A percentile compares a stretch with the other conserved stretches of the same genome.
Evolutionary conservation across 371 early-diverging fungal genomes (phyloP).

Genomic region (Mucor piriformis): DNA sequence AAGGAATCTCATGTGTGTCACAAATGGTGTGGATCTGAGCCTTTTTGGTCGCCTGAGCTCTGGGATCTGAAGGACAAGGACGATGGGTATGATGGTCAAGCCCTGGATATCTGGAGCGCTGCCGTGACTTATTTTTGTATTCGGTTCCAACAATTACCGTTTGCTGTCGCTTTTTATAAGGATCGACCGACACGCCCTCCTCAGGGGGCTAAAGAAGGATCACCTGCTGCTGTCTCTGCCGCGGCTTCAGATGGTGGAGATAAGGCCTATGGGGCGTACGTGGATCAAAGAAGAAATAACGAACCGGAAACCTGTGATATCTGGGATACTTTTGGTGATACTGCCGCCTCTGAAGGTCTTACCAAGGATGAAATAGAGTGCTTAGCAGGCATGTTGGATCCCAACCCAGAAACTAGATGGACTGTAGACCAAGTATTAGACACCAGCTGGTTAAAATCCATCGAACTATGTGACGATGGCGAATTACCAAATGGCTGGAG

Average conservation of each 20-base stretch:
- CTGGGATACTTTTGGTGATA: constrained; percentile 20
- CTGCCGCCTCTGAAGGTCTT: background rate
- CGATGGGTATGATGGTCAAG: constrained; percentile 80
- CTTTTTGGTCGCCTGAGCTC: constrained; percentile 93
- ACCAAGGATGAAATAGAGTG: constrained; percentile 32
- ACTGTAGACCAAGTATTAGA: constrained; percentile 46
- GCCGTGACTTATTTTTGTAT: constrained; percentile 85
- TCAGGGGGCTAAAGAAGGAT: constrained; percentile 50
- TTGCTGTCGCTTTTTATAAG: constrained; percentile 60
- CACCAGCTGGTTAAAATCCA: constrained; percentile 45
- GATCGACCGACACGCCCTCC: constrained; percentile 47
- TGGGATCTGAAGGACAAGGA: constrained; percentile 39
- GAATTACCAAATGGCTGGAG: constrained; percentile 44
- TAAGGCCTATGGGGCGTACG: constrained; percentile 31
- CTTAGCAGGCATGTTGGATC: constrained; percentile 53
- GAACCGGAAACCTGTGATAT: constrained; percentile 18
- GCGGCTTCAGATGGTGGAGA: constrained; percentile 42
- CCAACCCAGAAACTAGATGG: constrained; percentile 50
- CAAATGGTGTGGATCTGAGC: constrained; percentile 86
- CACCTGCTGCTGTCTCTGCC: constrained; percentile 41
- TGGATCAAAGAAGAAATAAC: constrained; percentile 20
- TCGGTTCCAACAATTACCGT: constrained; percentile 73
- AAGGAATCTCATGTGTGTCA: constrained; percentile 63
- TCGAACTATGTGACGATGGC: constrained; percentile 51
- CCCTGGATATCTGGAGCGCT: constrained; percentile 85